Base-by-base conservation (phyloP, 768 basidiomycete species). In the Astraeus odoratus region DNA sequence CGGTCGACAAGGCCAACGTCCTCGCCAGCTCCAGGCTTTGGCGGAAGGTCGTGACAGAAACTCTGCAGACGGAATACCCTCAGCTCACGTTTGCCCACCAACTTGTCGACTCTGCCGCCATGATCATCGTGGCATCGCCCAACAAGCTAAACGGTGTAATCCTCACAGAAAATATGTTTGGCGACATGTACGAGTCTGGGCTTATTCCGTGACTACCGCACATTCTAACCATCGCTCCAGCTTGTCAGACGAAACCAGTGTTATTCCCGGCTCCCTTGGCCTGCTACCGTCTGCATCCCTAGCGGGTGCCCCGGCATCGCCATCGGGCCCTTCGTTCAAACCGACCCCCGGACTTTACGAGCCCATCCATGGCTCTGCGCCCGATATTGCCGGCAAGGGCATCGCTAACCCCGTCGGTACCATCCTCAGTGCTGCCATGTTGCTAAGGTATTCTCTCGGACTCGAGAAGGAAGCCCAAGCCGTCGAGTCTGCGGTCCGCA, bases 1-100 rank as follows among this genome's bases (percentile, higher is more conserved):
- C 92, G 0, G 74, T 99, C 64, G 96, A 99, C 74, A 99, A 99
- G 69, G 96, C 96, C 43, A 99, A 99, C 67, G 96, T 99, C 18
- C 80, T 99, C 44, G 96, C 96, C 19, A 88, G 81, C 59, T 95
- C 91, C 27, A 73, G 96, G 39, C 71, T 99, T 33, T 99, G 96
- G 96, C 72, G 96, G 47, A 92, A 83, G 64, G 86, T 90, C 18
- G 95, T 96, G 43, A 85, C 79, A 2, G 90, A 96, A 59, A 82
- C 86, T 2, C 65, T 96, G 54, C 67, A 76, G 39, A 76, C 76
- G 25, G 96, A 99, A 64, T 97, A 86, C 66, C 93, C 95, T 5
- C 81, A 91, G 57, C 65, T 98, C 29, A 75, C 77, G 55, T 67
- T 97, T 38, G 85, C 94, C 60, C 96, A 99, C 67, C 81, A 88